A percentile compares a stretch with the other conserved stretches of the same genome.
These are phyloP conservation scores for Penicillium sp. DNA, from an alignment of 2,329 filamentous ascomycete genomes.

Conservation along the genomic window DNA sequence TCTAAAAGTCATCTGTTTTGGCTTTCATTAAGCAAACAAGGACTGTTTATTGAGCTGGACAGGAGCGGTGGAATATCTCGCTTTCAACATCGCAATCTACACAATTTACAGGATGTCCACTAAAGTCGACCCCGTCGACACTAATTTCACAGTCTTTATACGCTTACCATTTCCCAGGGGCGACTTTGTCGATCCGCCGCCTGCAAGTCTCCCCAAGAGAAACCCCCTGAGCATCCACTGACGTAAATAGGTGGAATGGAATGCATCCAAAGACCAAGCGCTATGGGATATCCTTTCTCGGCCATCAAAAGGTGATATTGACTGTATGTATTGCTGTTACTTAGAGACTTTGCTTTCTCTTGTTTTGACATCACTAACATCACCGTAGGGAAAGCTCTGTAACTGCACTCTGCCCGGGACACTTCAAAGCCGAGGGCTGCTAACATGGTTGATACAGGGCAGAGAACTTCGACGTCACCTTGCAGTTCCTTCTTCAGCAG, in stretches of 20 bases:
- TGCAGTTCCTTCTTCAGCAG: constrained; percentile 87
- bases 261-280: constrained; percentile 77
- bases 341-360: neutral
- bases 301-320: constrained; percentile 75
- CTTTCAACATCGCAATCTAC: constrained; percentile 2
- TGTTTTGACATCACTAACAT: constrained; percentile 21
- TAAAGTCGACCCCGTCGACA: constrained; percentile 6
- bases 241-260: constrained; percentile 73
- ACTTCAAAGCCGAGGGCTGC: neutral
- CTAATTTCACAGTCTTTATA: constrained; percentile 70
- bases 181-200: constrained; percentile 85
- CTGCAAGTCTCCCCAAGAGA: constrained; percentile 54
- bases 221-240: constrained; percentile 16
- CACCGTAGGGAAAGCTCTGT: constrained; percentile 71
- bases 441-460: constrained; percentile 52
- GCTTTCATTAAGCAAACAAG: neutral
- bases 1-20: neutral
- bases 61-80: neutral
- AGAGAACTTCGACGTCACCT: constrained; percentile 75
- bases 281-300: constrained; percentile 89
- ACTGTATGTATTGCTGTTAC: constrained; percentile 63
- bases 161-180: constrained; percentile 85
- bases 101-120: constrained; percentile 15
- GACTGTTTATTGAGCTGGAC: neutral
- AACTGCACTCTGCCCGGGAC: constrained; percentile 23